Conservation (phyloP, 192 early-diverging fungal species). For the Coemansia reversa region DNA sequence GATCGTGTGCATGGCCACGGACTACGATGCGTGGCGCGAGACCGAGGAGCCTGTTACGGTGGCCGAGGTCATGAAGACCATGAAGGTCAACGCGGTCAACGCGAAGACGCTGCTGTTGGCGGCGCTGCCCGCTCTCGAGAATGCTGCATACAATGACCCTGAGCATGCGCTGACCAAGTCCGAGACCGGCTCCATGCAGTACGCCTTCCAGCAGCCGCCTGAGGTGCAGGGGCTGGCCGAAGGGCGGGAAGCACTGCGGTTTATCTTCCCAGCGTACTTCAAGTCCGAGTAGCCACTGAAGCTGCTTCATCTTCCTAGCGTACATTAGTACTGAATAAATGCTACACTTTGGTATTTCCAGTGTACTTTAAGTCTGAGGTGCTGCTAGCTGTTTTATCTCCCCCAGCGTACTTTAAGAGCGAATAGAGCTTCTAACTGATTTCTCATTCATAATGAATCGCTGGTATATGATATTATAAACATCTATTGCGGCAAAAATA, state of each 20-base stretch:
- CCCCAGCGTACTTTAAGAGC: too few species aligned
- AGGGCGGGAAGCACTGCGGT: slow-evolving; percentile 75
- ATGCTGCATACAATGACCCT: slow-evolving; percentile 57
- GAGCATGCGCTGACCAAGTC: slow-evolving; percentile 58
- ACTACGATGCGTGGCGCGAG: slow-evolving; percentile 92
- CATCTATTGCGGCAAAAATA: background rate
- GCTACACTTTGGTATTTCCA: too few species aligned
- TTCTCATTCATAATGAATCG: too few species aligned
- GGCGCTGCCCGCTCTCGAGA: slow-evolving; percentile 75
- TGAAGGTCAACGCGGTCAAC: slow-evolving; percentile 79
- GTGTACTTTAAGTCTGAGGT: too few species aligned
- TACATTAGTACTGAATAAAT: too few species aligned
- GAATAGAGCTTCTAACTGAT: too few species aligned
- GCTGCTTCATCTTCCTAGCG: too few species aligned
- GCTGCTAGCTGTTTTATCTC: too few species aligned
- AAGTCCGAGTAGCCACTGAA: background rate
- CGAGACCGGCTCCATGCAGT: slow-evolving; percentile 80
- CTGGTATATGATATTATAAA: too few species aligned
- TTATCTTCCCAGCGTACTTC: slow-evolving; percentile 80
- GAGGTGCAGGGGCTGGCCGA: slow-evolving; percentile 67
- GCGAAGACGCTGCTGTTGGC: slow-evolving; percentile 77
- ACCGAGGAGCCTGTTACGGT: slow-evolving; percentile 82
- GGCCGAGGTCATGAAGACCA: slow-evolving; percentile 82
- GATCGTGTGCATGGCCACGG: slow-evolving; percentile 99
- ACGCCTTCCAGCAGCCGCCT: slow-evolving; percentile 77